Evolutionary conservation across 2,329 filamentous ascomycete species (phyloP), one percentile per base, ranked within the genome.

Genomic region (Coniochaeta ligniaria): DNA sequence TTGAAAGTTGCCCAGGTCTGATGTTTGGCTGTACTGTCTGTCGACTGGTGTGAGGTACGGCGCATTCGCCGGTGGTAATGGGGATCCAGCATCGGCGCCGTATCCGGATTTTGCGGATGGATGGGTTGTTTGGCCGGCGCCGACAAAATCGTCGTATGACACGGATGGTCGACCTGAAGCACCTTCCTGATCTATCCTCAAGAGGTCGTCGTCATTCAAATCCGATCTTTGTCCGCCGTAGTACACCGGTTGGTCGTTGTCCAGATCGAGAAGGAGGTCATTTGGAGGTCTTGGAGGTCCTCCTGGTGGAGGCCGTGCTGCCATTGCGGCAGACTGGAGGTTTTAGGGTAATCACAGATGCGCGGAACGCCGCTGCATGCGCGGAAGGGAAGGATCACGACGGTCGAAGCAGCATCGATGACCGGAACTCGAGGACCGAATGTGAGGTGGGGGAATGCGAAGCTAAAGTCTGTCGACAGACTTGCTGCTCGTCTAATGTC

Each of bases 131-230:
- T 79, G 80, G 64, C 79, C 78, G 57, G 80, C 86, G 65, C 94
- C 94, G 64, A 98, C 88, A 73, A 97, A 98, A 69, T 95, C 90
- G 80, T 97, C 94, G 76, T 97, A 97, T 61, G 92, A 96, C 59
- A 94, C 87, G 28, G 93, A 97, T 59, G 92, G 91, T 66, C 94
- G 89, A 61, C 86, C 76, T 63, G 84, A 83, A 55, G 82, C 78
- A 67, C 83, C 78, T 65, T 90, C 84, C 64, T 85, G 81, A 69
- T 90, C 82, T 70, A 89, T 85, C 72, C 86, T 84, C 70, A 94
- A 78, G 56, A 96, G 80, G 66, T 93, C 87, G 66, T 96, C 89
- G 73, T 96, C 92, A 73, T 88, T 74, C 47, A 72, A 62, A 28
- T 67, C 85, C 57, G 92, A 88, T 61, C 86, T 85, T 73, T 92